Evolutionary conservation across 768 basidiomycete genomes (phyloP).

Genomic region (Mycena maculata): DNA sequence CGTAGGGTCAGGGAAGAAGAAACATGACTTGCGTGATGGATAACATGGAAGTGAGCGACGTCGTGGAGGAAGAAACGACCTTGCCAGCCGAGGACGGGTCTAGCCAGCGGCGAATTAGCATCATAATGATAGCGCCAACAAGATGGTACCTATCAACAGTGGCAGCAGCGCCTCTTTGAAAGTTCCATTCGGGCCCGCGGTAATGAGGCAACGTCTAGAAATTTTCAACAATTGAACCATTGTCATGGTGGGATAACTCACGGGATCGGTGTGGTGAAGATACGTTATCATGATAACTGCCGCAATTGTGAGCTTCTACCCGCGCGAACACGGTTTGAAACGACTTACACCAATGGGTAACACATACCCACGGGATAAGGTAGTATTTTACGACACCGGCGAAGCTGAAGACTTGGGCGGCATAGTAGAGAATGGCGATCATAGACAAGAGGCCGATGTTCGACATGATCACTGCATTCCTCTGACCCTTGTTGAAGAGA

Average conservation of each 20-base stretch:
- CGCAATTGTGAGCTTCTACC: constrained; percentile 1
- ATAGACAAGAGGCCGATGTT: constrained; percentile 67
- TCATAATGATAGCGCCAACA: neutral
- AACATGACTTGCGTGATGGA: constrained; percentile 61
- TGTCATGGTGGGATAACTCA: neutral
- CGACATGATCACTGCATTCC: constrained; percentile 64
- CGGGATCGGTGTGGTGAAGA: constrained; percentile 71
- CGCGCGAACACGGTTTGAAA: neutral
- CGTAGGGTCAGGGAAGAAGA: neutral
- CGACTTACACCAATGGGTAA: constrained; percentile 65
- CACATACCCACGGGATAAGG: constrained; percentile 63
- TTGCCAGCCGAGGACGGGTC: constrained; percentile 58
- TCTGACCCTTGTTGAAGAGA: constrained; percentile 65
- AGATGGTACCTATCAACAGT: constrained; percentile 50
- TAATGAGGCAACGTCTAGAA: constrained; percentile 55
- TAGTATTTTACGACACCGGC: constrained; percentile 58
- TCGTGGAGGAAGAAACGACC: constrained; percentile 63
- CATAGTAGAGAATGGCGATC: constrained; percentile 52
- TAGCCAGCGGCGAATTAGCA: neutral
- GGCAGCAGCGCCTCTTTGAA: constrained; percentile 58
- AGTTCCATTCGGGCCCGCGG: constrained; percentile 58
- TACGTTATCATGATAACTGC: constrained; percentile 67
- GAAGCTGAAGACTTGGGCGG: constrained; percentile 52
- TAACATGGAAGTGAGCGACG: constrained; percentile 70
- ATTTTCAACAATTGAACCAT: neutral